A percentile compares a stretch with the other conserved stretches of the same genome.
Conservation (phyloP, 177 flowering plant genomes). For the Telopea speciosissima region DNA sequence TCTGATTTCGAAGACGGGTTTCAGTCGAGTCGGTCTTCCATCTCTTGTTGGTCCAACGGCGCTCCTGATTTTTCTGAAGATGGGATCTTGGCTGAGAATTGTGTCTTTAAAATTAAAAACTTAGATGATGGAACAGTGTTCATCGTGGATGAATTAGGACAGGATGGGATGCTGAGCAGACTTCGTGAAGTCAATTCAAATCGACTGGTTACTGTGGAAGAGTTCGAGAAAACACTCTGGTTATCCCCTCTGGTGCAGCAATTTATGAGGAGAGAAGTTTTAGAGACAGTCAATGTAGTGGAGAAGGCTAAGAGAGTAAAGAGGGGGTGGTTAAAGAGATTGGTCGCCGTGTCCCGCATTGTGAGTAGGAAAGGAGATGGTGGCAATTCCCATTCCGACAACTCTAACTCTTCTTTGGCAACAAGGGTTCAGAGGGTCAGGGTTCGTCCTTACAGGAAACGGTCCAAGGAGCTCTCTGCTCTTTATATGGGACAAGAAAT, state of each 20-base stretch:
- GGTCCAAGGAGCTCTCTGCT: slow-evolving; percentile 64
- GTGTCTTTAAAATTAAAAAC: slow-evolving; percentile 27
- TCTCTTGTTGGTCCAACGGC: slow-evolving; percentile 10
- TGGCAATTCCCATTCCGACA: slow-evolving; percentile 4
- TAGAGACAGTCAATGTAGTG: slow-evolving; percentile 12
- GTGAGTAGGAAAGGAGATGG: slow-evolving; percentile 27
- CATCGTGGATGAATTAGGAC: slow-evolving; percentile 29
- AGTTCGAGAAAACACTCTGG: slow-evolving; percentile 35
- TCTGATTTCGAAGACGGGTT: slow-evolving; percentile 25
- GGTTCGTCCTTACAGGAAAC: slow-evolving; percentile 43
- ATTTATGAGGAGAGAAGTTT: slow-evolving; percentile 26
- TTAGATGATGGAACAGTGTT: slow-evolving; percentile 47
- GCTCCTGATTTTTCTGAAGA: slow-evolving; percentile 14
- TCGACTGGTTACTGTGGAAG: slow-evolving; percentile 37
- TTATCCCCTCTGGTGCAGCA: slow-evolving; percentile 39
- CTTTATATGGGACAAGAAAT: slow-evolving; percentile 65
- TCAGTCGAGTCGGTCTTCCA: slow-evolving; percentile 31
- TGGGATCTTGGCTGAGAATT: slow-evolving; percentile 24
- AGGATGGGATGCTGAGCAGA: slow-evolving; percentile 28
- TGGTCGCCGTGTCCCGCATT: slow-evolving; percentile 35
- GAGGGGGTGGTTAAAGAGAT: slow-evolving; percentile 52
- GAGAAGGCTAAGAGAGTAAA: slow-evolving; percentile 31
- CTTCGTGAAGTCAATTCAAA: slow-evolving; percentile 39
- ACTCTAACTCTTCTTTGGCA: slow-evolving; percentile 7
- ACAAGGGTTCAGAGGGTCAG: slow-evolving; percentile 31